Evolutionary conservation across 192 early-diverging fungal genomes (phyloP).

Genomic region (Chytriomyces sp.): DNA sequence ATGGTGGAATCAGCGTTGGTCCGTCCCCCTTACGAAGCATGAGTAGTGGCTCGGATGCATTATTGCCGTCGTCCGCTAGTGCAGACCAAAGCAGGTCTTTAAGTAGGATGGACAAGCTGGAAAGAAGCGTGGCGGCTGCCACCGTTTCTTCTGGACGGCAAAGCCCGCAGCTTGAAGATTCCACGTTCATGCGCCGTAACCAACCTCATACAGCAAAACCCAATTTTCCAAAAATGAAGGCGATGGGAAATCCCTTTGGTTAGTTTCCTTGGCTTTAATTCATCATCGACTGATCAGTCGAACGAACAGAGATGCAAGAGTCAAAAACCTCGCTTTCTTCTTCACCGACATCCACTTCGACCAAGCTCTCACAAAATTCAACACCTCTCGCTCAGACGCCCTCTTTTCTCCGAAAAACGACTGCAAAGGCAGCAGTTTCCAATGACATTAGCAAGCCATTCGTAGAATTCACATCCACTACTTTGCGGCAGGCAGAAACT

Average conservation of each 20-base stretch:
- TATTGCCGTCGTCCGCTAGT: too few relatives aligned
- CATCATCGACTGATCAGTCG: background rate
- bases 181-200: conserved; percentile 17
- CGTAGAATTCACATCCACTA: background rate
- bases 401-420: background rate
- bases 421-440: background rate
- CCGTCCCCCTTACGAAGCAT: too few relatives aligned
- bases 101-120: too few relatives aligned
- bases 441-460: too few relatives aligned
- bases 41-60: too few relatives aligned
- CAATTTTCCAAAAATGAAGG: conserved; percentile 9
- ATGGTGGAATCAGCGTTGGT: too few relatives aligned
- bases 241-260: conserved; percentile 7
- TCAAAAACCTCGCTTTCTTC: background rate
- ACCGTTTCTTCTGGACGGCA: background rate
- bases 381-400: background rate
- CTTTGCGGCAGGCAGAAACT: background rate
- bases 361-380: background rate
- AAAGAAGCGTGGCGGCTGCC: background rate
- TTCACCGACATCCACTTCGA: background rate
- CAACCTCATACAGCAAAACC: background rate
- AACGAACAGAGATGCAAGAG: background rate
- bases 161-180: conserved; percentile 5
- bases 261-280: background rate
- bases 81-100: too few relatives aligned